phyloP scores from a whole-genome alignment of 352 stramenopile species.

The Plasmopara viticola region DNA sequence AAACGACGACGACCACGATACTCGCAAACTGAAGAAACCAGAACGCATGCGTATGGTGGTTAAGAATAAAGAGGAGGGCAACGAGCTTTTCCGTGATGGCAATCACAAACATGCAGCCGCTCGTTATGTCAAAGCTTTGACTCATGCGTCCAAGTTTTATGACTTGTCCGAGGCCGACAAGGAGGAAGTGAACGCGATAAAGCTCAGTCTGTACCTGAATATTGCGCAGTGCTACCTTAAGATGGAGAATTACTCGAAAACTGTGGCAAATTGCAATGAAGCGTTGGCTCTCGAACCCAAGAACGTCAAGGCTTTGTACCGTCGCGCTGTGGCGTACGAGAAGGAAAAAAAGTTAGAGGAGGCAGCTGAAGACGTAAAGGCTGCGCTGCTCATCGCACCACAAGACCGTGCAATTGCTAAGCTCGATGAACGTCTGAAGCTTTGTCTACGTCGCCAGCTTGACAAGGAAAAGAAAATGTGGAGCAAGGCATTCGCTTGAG shows the following conservation, averaged over 20 bases:
- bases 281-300: conserved; percentile 63
- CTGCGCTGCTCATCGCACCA: conserved; percentile 41
- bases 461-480: conserved; percentile 91
- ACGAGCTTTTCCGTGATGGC: conserved; percentile 89
- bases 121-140: conserved; percentile 89
- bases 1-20: conserved; percentile 88
- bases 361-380: conserved; percentile 55
- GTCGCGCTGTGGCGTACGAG: conserved; percentile 78
- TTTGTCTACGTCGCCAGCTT: conserved; percentile 62
- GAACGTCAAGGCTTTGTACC: conserved; percentile 86
- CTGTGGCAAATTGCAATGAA: conserved; percentile 80
- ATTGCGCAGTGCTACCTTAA: conserved; percentile 92
- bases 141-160: conserved; percentile 90
- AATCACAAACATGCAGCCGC: conserved; percentile 85
- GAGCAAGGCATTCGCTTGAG: conserved; percentile 74
- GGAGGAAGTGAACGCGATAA: conserved; percentile 83
- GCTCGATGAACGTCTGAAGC: conserved; percentile 67
- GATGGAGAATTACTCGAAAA: conserved; percentile 85
- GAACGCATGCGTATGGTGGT: conserved; percentile 91
- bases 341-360: conserved; percentile 83
- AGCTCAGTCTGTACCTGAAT: conserved; percentile 90
- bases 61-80: conserved; percentile 95
- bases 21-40: conserved; percentile 88
- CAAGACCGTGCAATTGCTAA: conserved; percentile 77
- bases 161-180: conserved; percentile 79